Evolutionary conservation across 768 basidiomycete genomes (phyloP).

Genomic region (Kwoniella heveanensis): DNA sequence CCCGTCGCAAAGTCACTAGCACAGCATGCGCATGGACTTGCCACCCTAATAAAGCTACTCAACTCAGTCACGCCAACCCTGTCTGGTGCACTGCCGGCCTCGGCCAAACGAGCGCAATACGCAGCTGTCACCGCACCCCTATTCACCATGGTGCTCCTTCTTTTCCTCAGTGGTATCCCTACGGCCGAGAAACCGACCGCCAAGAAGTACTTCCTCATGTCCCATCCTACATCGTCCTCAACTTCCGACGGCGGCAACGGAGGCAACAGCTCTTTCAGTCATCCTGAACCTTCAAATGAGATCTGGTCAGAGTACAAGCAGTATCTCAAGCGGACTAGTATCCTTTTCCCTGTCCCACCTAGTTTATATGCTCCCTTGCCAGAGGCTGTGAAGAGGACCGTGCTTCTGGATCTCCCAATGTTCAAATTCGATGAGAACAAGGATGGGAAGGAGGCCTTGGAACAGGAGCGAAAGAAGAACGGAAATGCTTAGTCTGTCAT

Average conservation of each 20-base stretch:
- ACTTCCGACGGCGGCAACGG: neutral
- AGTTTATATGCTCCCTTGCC: constrained; percentile 63
- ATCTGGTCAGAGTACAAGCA: constrained; percentile 59
- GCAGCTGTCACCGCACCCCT: constrained; percentile 67
- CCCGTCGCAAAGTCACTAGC: too few relatives aligned
- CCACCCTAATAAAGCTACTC: constrained; percentile 62
- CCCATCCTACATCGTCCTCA: constrained; percentile 49
- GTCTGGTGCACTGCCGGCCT: constrained; percentile 58
- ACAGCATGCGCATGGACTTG: constrained; percentile 53
- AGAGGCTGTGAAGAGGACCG: constrained; percentile 61
- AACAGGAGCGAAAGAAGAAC: constrained; percentile 42
- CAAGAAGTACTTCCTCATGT: constrained; percentile 64
- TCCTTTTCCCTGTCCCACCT: constrained; percentile 67
- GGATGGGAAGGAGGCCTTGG: constrained; percentile 60
- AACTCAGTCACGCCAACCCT: constrained; percentile 65
- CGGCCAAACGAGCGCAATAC: constrained; percentile 64
- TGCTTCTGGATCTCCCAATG: constrained; percentile 67
- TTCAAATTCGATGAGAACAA: constrained; percentile 64
- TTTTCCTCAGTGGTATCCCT: constrained; percentile 72
- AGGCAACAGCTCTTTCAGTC: constrained; percentile 1
- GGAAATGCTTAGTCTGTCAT: constrained; percentile 6
- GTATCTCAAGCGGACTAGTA: constrained; percentile 65
- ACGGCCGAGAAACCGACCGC: constrained; percentile 70
- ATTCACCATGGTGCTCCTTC: constrained; percentile 63
- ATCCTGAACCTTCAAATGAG: constrained; percentile 21